phyloP scores from a whole-genome alignment of 208 protist species.

The Trypanosomatidae sp. region DNA sequence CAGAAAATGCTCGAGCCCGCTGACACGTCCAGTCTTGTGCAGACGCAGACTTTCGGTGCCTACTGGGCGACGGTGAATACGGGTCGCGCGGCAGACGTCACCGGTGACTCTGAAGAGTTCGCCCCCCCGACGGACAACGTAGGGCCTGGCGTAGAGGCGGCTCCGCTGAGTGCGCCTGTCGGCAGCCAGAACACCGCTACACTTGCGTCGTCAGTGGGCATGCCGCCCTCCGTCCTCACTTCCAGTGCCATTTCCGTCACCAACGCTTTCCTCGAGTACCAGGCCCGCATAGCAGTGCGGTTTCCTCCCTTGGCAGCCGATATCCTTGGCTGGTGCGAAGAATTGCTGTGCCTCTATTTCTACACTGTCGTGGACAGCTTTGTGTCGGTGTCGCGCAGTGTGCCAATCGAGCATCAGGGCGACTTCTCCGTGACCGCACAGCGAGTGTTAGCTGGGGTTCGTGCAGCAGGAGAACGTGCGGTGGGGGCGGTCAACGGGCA shows the following conservation, averaged over 20 bases:
- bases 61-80: constrained; percentile 43
- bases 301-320: constrained; percentile 72
- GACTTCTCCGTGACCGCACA: constrained; percentile 56
- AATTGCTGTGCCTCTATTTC: constrained; percentile 70
- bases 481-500: constrained; percentile 35
- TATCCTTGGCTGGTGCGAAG: constrained; percentile 70
- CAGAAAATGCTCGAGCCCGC: constrained; percentile 61
- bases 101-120: neutral
- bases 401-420: constrained; percentile 74
- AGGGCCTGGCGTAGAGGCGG: constrained; percentile 8
- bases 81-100: neutral
- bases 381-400: constrained; percentile 72
- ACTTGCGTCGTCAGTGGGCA: constrained; percentile 24
- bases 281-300: constrained; percentile 71
- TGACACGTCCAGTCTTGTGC: constrained; percentile 50
- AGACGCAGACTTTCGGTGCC: constrained; percentile 58
- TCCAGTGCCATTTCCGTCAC: constrained; percentile 52
- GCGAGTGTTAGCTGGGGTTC: constrained; percentile 50
- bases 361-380: constrained; percentile 87
- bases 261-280: constrained; percentile 75
- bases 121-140: constrained; percentile 15
- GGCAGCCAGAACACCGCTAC: neutral
- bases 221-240: constrained; percentile 51
- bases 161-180: neutral
- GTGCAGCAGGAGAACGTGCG: constrained; percentile 37